Base-by-base conservation (phyloP, 345 rosid species). In the Boechera stricta region DNA sequence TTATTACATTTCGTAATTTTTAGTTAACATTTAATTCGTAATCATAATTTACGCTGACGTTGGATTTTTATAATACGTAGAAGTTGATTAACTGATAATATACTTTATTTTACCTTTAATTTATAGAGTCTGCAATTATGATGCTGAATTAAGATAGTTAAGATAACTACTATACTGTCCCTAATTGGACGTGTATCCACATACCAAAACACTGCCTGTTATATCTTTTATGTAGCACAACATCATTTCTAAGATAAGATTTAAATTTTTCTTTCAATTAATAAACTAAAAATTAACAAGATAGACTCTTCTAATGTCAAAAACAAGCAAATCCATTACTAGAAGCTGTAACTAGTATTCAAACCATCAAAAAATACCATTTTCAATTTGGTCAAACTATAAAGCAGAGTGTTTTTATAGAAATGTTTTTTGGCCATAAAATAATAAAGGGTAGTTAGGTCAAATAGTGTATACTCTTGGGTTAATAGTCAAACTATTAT, bases 41-140 rank as follows among this genome's bases (percentile, higher is more conserved):
- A n/a, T 69, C 80, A 38, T 39, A 56, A 16, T 49, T 67, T 39
- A 51, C 73, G 79, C 62, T 39, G 73, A 67, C 61, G 54, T 32
- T 49, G 26, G 9, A 18, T 7, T 58, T 57, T 49, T 58, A n/a
- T 28, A 54, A 42, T 24, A 1, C 18, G 44, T 42, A 15, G 2
- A 9, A 24, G 15, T 59, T 44, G 24, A 26, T 47, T 57, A 47
- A 5, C 78, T 41, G 36, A 64, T 36, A 12, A 12, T 3, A 52
- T 16, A 18, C 4, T 69, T 55, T 54, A 0, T 15, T 18, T 51
- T 18, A 1, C 28, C 28, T 44, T 21, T 13, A 13, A 13, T 5
- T 44, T 45, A 45, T 52, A 1, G 1, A 64, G 13, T 64, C 10
- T 26, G 36, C 69, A 38, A 10, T 41, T 21, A 63, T 24, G 33